A percentile compares a stretch with the other conserved stretches of the same genome.
These are phyloP conservation scores for Chrysosphaeria jannelii DNA, from an alignment of 2,329 filamentous ascomycete genomes.

Conservation along the genomic window DNA sequence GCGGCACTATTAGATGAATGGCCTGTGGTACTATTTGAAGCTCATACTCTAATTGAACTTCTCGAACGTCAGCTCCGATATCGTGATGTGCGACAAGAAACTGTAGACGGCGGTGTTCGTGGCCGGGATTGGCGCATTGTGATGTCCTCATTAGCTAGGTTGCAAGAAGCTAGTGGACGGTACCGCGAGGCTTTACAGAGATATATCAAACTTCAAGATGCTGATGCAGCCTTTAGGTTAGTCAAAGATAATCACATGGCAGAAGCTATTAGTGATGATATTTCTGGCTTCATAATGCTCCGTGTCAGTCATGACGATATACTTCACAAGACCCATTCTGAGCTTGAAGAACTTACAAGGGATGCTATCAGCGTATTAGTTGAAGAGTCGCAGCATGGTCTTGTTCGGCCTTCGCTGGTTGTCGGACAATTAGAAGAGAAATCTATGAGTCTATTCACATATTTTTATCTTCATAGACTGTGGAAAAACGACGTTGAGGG, in stretches of 20 bases:
- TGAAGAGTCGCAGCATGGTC: slow-evolving; percentile 68
- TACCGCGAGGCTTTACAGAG: slow-evolving; percentile 62
- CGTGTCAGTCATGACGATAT: slow-evolving; percentile 47
- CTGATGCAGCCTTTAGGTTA: slow-evolving; percentile 59
- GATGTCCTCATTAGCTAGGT: slow-evolving; percentile 56
- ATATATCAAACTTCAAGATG: slow-evolving; percentile 77
- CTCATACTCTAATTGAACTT: slow-evolving; percentile 41
- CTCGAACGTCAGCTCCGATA: slow-evolving; percentile 60
- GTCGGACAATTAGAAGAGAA: slow-evolving; percentile 45
- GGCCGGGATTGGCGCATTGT: slow-evolving; percentile 70
- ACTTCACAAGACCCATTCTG: slow-evolving; percentile 29
- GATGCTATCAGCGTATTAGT: slow-evolving; percentile 72
- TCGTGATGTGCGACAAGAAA: slow-evolving; percentile 44
- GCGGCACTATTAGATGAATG: slow-evolving; percentile 55
- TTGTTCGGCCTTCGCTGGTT: slow-evolving; percentile 49
- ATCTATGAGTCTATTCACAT: slow-evolving; percentile 45
- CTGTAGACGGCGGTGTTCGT: slow-evolving; percentile 38
- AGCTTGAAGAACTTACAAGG: slow-evolving; percentile 50
- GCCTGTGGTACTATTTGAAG: slow-evolving; percentile 61
- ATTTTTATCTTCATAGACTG: slow-evolving; percentile 67
- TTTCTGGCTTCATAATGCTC: slow-evolving; percentile 62
- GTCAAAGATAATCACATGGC: slow-evolving; percentile 76
- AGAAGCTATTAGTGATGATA: slow-evolving; percentile 66
- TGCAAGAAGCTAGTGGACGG: slow-evolving; percentile 57
- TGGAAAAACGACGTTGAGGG: slow-evolving; percentile 37